Evolutionary conservation across 192 early-diverging fungal genomes (phyloP).

Genomic region (Rhizoclosmatium sp.): DNA sequence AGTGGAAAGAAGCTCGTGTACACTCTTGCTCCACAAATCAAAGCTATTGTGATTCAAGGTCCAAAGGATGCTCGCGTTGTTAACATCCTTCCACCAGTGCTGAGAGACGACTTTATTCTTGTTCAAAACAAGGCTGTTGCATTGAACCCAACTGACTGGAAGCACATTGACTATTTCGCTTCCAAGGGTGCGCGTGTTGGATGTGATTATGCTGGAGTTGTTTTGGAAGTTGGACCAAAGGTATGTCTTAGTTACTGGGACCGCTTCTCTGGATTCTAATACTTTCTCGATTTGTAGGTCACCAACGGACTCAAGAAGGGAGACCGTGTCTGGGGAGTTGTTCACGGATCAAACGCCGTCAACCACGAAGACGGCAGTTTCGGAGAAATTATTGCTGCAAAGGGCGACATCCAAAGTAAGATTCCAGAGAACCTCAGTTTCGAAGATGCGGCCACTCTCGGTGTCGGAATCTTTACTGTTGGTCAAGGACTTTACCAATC

Average conservation of each 20-base stretch:
- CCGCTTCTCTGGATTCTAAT: too few relatives aligned
- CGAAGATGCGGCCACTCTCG: constrained; percentile 17
- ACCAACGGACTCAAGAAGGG: constrained; percentile 1
- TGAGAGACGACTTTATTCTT: constrained; percentile 3
- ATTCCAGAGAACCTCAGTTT: constrained; percentile 16
- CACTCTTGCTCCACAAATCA: constrained; percentile 1
- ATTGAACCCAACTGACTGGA: too few relatives aligned
- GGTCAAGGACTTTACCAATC: constrained; percentile 34
- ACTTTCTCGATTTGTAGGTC: too few relatives aligned
- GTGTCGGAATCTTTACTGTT: constrained; percentile 18
- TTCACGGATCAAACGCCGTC: constrained; percentile 11
- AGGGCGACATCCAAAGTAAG: constrained; percentile 4
- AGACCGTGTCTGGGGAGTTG: constrained; percentile 21
- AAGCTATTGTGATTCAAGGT: background rate
- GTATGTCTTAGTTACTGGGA: background rate
- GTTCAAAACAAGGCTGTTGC: background rate
- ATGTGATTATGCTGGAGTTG: constrained; percentile 2
- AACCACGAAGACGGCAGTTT: constrained; percentile 24
- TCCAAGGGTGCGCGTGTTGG: background rate
- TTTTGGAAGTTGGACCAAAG: background rate
- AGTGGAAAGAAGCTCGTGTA: constrained; percentile 47
- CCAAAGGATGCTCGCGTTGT: background rate
- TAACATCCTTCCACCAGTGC: background rate
- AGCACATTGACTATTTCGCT: constrained; percentile 5
- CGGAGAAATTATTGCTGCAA: constrained; percentile 11